Percentiles rank a stretch among this genome's conserved stretches.
phyloP scores from a whole-genome alignment of 1,139 yeast genomes.

The Candida buenavistaensis region DNA sequence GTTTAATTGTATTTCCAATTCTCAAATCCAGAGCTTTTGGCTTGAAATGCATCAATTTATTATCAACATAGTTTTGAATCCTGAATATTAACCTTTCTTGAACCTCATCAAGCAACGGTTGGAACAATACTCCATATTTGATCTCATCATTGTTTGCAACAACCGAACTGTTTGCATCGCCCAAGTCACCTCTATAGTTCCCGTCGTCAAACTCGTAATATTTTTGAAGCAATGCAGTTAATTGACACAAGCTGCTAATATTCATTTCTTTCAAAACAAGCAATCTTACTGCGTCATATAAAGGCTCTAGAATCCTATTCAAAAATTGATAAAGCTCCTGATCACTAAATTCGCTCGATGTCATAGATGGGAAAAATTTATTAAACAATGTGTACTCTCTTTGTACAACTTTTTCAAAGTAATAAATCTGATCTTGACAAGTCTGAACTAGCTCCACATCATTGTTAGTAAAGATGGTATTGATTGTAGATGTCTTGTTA shows the following conservation, averaged over 20 bases:
- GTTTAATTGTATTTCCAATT: conserved; percentile 45
- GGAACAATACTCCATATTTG: conserved; percentile 60
- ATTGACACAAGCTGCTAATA: conserved; percentile 68
- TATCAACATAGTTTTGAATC: conserved; percentile 71
- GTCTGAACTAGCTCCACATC: conserved; percentile 46
- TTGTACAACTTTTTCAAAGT: conserved; percentile 55
- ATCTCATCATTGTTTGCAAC: conserved; percentile 19
- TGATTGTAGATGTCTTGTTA: conserved; percentile 20
- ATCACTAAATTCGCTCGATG: conserved; percentile 21
- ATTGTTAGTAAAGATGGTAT: conserved; percentile 11
- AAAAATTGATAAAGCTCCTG: conserved; percentile 55
- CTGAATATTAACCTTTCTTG: conserved; percentile 80
- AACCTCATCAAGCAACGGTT: conserved; percentile 71
- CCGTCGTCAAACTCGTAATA: conserved; percentile 56
- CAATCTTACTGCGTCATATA: conserved; percentile 69
- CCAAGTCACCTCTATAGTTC: conserved; percentile 19
- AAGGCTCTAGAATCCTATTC: conserved; percentile 65
- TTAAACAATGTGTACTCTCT: conserved; percentile 63
- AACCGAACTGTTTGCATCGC: conserved; percentile 8
- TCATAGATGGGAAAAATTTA: conserved; percentile 40
- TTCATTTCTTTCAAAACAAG: conserved; percentile 67
- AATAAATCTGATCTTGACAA: conserved; percentile 60
- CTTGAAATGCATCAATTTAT: conserved; percentile 62
- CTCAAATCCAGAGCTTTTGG: conserved; percentile 69
- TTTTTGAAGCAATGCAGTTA: conserved; percentile 68